Conservation (phyloP, 2,329 filamentous ascomycete species). For the Fusarium phyllophilum region DNA sequence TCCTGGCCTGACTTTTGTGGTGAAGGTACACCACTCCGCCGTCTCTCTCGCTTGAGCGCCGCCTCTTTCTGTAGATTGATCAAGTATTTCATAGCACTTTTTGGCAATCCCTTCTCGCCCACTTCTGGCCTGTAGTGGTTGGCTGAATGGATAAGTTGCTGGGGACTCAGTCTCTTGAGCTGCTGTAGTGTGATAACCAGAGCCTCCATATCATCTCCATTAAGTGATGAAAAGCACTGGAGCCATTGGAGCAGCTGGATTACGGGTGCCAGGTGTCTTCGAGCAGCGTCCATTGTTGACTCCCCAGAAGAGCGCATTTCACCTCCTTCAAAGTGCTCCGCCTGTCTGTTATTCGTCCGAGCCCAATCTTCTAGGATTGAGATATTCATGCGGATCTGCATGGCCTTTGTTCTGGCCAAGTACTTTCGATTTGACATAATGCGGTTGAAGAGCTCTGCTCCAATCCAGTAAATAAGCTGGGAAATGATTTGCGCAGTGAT, state of each 20-base stretch:
- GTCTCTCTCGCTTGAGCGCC: slow-evolving; percentile 66
- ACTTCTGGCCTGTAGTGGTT: slow-evolving; percentile 95
- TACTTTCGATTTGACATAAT: slow-evolving; percentile 98
- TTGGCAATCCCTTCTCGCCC: slow-evolving; percentile 90
- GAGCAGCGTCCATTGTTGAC: slow-evolving; percentile 83
- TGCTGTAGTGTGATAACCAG: slow-evolving; percentile 90
- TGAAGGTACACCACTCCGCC: slow-evolving; percentile 59
- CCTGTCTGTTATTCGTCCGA: slow-evolving; percentile 88
- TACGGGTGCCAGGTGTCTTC: slow-evolving; percentile 86
- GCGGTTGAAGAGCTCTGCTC: slow-evolving; percentile 95
- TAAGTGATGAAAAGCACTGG: slow-evolving; percentile 95
- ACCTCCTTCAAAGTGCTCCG: slow-evolving; percentile 94
- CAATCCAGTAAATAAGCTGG: slow-evolving; percentile 95
- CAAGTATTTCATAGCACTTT: slow-evolving; percentile 89
- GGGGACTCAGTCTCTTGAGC: slow-evolving; percentile 82
- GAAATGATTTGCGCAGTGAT: slow-evolving; percentile 92
- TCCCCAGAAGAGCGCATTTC: slow-evolving; percentile 88
- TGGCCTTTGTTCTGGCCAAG: slow-evolving; percentile 93
- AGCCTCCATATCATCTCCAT: slow-evolving; percentile 84
- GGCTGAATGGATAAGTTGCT: slow-evolving; percentile 90
- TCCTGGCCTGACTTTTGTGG: slow-evolving; percentile 50
- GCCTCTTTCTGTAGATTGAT: slow-evolving; percentile 81
- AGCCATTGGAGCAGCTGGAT: slow-evolving; percentile 97
- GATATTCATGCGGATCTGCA: slow-evolving; percentile 99
- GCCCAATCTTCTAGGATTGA: slow-evolving; percentile 97